Percentiles rank a stretch among this genome's conserved stretches.
phyloP scores from a whole-genome alignment of 805 yeast species.

The Wickerhamiella parazyma region DNA sequence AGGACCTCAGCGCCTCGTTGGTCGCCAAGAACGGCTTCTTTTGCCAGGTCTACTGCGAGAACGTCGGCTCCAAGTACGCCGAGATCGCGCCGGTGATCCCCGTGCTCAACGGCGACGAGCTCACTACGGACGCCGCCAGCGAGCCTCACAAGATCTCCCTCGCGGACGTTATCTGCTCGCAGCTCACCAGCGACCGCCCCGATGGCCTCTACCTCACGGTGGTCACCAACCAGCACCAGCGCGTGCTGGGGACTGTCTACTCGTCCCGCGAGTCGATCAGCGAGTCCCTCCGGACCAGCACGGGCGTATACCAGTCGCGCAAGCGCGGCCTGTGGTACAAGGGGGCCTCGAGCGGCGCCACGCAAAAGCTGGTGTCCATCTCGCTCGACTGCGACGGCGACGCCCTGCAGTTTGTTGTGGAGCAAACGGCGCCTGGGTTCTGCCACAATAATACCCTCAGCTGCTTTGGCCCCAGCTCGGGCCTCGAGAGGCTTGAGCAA shows the following conservation, averaged over 20 bases:
- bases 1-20: conserved; percentile 10
- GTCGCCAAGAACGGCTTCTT: conserved; percentile 15
- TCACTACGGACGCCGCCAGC: conserved; percentile 13
- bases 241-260: conserved; percentile 79
- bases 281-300: conserved; percentile 64
- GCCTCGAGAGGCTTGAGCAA: conserved; percentile 54
- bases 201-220: conserved; percentile 81
- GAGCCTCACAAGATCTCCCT: conserved; percentile 24
- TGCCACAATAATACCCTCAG: conserved; percentile 75
- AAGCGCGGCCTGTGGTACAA: conserved; percentile 87
- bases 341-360: conserved; percentile 93
- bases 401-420: conserved; percentile 73
- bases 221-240: conserved; percentile 55
- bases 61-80: conserved; percentile 9
- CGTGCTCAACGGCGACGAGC: conserved; percentile 13
- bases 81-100: conserved; percentile 15
- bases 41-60: conserved; percentile 16
- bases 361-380: conserved; percentile 57
- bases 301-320: conserved; percentile 91
- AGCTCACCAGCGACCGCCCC: conserved; percentile 63
- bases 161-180: conserved; percentile 35
- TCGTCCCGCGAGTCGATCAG: conserved; percentile 71
- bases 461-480: conserved; percentile 64
- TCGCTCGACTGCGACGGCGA: conserved; percentile 87
- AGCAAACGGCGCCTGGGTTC: conserved; percentile 77